Base-by-base conservation (phyloP, 345 rosid species). In the Salix purpurea region DNA sequence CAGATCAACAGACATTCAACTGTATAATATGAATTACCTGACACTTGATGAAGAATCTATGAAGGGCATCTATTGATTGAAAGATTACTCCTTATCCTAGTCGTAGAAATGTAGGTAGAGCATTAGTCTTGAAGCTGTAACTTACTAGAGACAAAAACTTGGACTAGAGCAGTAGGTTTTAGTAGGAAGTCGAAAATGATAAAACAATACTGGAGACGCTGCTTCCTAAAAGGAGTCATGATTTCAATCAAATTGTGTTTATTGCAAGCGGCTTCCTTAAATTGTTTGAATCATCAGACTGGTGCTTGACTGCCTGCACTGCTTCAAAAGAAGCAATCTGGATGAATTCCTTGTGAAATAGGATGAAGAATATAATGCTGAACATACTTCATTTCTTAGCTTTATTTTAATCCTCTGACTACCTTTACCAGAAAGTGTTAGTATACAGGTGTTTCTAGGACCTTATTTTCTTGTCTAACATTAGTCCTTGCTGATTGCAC, bases 401-500 rank as follows among this genome's bases (percentile, higher is more conserved):
- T n/a, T 61, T 19, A 3, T 23, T 13, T 34, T 61, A 61, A 26
- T 24, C 12, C 32, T 8, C 3, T 32, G 9, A 10, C 15, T 23
- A n/a, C 66, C 66, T 46, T 46, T 3, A 15, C 50, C 14, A 3
- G 1, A 46, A 12, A 46, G 50, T 14, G 4, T 46, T 46, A 46
- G 16, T 14, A 46, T 46, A 4, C 50, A 46, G 50, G 50, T 46
- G 50, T 46, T 46, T 46, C 50, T 46, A 46, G 50, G 18, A 46
- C 16, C 50, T 46, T 46, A 13, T 72, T 48, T 46, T 68, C 24
- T 37, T 44, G 58, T 58, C 80, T 84, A 64, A 81, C 34, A 32
- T 21, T 42, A 4, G 23, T 37, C 50, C 52, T 44, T 24, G 65
- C 30, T 39, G n/a, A 76, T 28, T 42, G 40, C 72, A 64, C 93